These are phyloP conservation scores for Kalaharituber pfeilii DNA, from an alignment of 2,329 filamentous ascomycete species.

Conservation along the genomic window DNA sequence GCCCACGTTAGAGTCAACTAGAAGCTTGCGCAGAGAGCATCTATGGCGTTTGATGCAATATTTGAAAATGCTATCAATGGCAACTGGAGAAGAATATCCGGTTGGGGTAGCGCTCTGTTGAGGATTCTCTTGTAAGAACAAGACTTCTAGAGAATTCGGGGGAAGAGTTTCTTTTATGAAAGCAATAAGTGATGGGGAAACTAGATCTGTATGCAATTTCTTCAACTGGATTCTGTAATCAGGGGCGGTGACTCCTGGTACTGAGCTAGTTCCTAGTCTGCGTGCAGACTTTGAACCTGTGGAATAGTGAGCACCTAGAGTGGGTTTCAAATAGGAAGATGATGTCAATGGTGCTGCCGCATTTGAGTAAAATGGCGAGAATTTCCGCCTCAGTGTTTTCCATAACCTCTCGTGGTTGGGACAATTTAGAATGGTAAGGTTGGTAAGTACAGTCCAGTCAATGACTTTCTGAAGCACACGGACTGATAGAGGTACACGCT, in stretches of 20 bases:
- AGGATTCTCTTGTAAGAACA: conserved; percentile 56
- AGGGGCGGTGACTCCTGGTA: conserved; percentile 9
- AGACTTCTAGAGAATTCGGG: conserved; percentile 60
- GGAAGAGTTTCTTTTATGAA: conserved; percentile 63
- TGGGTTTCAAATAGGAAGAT: not conserved
- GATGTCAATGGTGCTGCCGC: too few species aligned
- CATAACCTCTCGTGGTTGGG: conserved; percentile 56
- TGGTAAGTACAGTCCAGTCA: conserved; percentile 57
- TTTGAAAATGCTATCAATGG: conserved; percentile 53
- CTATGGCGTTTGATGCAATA: conserved; percentile 54
- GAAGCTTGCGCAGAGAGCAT: conserved; percentile 50
- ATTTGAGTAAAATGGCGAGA: conserved; percentile 25
- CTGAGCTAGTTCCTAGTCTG: not conserved
- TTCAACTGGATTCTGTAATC: conserved; percentile 51
- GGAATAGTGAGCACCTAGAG: not conserved
- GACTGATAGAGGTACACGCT: conserved; percentile 56
- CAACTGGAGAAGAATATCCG: conserved; percentile 39
- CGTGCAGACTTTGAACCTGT: not conserved
- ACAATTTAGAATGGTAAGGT: conserved; percentile 57
- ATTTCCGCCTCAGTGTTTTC: conserved; percentile 50
- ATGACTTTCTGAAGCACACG: conserved; percentile 51
- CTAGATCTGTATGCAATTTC: conserved; percentile 56
- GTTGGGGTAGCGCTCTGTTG: conserved; percentile 18
- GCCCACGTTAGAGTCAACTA: conserved; percentile 45
- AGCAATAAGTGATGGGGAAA: conserved; percentile 48